Evolutionary conservation across 805 yeast genomes (phyloP).

Genomic region (Candida endomychidarum): DNA sequence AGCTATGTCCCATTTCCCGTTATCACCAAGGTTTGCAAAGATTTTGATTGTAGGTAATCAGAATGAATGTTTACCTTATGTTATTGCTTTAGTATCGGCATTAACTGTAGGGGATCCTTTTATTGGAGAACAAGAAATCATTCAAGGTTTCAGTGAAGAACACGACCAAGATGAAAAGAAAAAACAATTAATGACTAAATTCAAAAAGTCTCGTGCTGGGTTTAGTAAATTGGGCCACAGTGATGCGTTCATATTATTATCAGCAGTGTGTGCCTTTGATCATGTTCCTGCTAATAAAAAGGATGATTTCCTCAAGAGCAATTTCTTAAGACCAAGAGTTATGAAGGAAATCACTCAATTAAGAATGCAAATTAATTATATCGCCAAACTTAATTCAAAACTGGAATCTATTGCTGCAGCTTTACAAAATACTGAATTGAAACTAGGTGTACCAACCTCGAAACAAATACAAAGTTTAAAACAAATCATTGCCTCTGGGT

Average conservation of each 20-base stretch:
- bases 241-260: conserved; percentile 72
- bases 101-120: conserved; percentile 94
- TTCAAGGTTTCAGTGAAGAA: conserved; percentile 11
- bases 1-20: conserved; percentile 87
- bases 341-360: conserved; percentile 85
- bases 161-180: conserved; percentile 40
- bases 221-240: conserved; percentile 73
- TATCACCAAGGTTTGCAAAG: conserved; percentile 90
- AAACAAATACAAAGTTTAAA: conserved; percentile 74
- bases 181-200: conserved; percentile 40
- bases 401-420: conserved; percentile 56
- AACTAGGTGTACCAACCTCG: conserved; percentile 65
- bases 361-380: conserved; percentile 73
- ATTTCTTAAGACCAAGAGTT: conserved; percentile 73
- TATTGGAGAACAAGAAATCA: conserved; percentile 65
- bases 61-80: conserved; percentile 76
- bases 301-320: conserved; percentile 49
- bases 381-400: conserved; percentile 65
- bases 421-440: conserved; percentile 42
- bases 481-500: conserved; percentile 92
- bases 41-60: conserved; percentile 88
- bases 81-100: conserved; percentile 90
- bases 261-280: conserved; percentile 86
- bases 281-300: conserved; percentile 56
- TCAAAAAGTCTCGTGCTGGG: conserved; percentile 54